phyloP scores from a whole-genome alignment of 306 rosid species.

The Alnus glutinosa region DNA sequence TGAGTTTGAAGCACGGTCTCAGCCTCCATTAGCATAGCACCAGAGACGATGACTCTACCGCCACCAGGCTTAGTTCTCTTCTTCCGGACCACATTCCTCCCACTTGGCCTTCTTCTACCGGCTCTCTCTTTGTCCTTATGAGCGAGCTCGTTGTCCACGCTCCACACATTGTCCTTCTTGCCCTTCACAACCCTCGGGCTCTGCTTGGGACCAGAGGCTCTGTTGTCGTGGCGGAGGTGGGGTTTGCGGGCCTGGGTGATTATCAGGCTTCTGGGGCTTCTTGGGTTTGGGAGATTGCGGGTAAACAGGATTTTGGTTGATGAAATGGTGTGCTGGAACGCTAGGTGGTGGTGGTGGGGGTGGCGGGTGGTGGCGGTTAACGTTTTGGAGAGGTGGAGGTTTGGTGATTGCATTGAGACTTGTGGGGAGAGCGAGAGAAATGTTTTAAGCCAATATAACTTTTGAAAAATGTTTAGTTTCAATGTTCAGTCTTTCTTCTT shows the following conservation, averaged over 20 bases:
- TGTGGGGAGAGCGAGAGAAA: background rate
- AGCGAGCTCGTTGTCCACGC: slow-evolving; percentile 71
- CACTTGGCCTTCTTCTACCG: slow-evolving; percentile 38
- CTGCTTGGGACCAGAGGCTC: slow-evolving; percentile 22
- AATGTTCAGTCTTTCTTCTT: no score
- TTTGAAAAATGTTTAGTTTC: no score
- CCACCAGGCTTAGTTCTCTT: slow-evolving; percentile 28
- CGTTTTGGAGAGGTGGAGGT: slow-evolving; percentile 33
- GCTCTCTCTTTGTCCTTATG: slow-evolving; percentile 35
- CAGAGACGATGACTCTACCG: slow-evolving; percentile 57
- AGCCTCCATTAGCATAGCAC: slow-evolving; percentile 81
- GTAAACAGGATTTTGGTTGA: slow-evolving; percentile 37
- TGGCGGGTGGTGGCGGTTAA: slow-evolving; percentile 19
- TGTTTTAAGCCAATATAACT: no score
- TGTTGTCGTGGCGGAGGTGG: slow-evolving; percentile 1
- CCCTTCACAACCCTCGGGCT: slow-evolving; percentile 47
- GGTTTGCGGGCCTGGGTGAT: slow-evolving; percentile 41
- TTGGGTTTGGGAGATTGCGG: slow-evolving; percentile 34
- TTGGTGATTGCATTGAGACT: slow-evolving; percentile 46
- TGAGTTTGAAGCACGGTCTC: slow-evolving; percentile 89
- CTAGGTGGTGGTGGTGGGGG: slow-evolving; percentile 22
- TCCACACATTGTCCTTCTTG: slow-evolving; percentile 83
- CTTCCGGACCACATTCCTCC: slow-evolving; percentile 45
- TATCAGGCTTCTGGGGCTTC: slow-evolving; percentile 34
- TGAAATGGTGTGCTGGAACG: slow-evolving; percentile 40